phyloP scores from a whole-genome alignment of 176 grass and related monocot species.

The Oryza brachyantha region DNA sequence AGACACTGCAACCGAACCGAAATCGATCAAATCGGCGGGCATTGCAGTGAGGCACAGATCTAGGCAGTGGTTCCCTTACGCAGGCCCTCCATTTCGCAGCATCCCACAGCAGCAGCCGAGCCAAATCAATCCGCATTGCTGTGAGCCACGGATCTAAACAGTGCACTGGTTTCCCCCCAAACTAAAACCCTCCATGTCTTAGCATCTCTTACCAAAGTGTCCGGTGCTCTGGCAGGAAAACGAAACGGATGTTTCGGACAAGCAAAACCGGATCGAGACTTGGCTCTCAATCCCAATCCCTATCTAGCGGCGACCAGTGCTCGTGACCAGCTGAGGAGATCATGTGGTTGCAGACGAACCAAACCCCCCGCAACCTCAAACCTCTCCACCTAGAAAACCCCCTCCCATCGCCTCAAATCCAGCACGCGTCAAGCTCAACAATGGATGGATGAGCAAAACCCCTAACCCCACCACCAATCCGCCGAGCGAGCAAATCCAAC shows the following conservation, averaged over 20 bases:
- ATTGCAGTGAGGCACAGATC: not conserved
- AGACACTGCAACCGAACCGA: not conserved
- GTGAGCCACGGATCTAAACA: not conserved
- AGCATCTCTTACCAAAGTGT: not conserved
- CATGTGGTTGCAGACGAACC: no score
- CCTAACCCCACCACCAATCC: slow-evolving; percentile 12
- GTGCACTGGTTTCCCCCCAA: no score
- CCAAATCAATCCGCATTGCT: not conserved
- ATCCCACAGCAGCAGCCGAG: not conserved
- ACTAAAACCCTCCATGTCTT: not conserved
- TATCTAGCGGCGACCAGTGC: no score
- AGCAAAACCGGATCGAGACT: not conserved
- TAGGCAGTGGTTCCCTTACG: not conserved
- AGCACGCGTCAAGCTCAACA: not conserved
- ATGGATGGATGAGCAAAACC: not conserved
- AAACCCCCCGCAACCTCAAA: no score
- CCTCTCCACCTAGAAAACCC: not conserved
- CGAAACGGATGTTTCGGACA: not conserved
- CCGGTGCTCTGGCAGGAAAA: not conserved
- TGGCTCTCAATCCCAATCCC: no score
- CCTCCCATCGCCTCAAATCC: not conserved
- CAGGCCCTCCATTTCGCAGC: not conserved
- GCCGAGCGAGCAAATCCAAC: not conserved
- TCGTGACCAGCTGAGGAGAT: no score
- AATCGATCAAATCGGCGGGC: not conserved